Conservation (phyloP, 2,329 filamentous ascomycete species). For the Biscogniauxia marginata region DNA sequence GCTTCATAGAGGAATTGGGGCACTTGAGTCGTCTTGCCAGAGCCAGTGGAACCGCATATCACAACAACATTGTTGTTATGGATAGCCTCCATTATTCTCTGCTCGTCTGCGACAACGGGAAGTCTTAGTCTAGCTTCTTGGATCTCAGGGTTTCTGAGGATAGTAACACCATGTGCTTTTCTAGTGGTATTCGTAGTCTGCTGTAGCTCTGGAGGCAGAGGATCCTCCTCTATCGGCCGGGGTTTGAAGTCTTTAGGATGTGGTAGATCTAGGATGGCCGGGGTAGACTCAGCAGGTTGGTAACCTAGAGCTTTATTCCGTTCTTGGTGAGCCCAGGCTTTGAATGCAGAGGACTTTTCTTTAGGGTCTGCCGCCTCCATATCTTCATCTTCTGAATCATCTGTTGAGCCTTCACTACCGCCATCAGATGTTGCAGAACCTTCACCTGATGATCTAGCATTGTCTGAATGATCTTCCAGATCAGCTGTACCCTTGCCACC, state of each 20-base stretch:
- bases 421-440: slow-evolving; percentile 17
- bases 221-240: slow-evolving; percentile 67
- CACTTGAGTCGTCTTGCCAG: slow-evolving; percentile 95
- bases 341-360: slow-evolving; percentile 69
- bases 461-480: neutral
- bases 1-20: slow-evolving; percentile 95
- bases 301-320: slow-evolving; percentile 80
- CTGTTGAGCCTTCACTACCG: slow-evolving; percentile 27
- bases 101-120: slow-evolving; percentile 91
- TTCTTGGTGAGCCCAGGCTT: slow-evolving; percentile 86
- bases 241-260: slow-evolving; percentile 63
- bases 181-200: slow-evolving; percentile 59
- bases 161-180: slow-evolving; percentile 73
- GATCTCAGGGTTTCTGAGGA: slow-evolving; percentile 69
- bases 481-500: neutral
- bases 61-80: slow-evolving; percentile 88
- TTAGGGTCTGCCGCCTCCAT: slow-evolving; percentile 33
- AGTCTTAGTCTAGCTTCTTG: slow-evolving; percentile 76
- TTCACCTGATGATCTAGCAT: slow-evolving; percentile 14
- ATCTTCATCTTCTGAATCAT: slow-evolving; percentile 32
- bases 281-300: slow-evolving; percentile 43
- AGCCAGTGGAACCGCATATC: slow-evolving; percentile 92
- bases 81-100: slow-evolving; percentile 97
- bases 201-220: slow-evolving; percentile 64
- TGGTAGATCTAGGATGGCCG: slow-evolving; percentile 49